Percentiles rank a stretch among this genome's conserved stretches.
phyloP scores from a whole-genome alignment of 140 eudicot species.

The Erigeron philadelphicus region DNA sequence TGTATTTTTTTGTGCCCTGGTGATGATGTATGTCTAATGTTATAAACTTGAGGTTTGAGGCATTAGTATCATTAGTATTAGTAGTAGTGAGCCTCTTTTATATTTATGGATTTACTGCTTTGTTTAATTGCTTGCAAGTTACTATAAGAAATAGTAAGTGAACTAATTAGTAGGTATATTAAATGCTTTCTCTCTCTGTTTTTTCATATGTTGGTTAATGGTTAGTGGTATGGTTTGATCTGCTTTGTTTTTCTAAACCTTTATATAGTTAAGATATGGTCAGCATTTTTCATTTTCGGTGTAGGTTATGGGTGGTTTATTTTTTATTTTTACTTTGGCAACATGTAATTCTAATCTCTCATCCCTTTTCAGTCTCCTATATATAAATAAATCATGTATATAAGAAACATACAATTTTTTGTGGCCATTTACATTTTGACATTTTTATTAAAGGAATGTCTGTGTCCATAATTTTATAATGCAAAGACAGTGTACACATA shows the following conservation, averaged over 20 bases:
- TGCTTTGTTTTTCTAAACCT: neutral
- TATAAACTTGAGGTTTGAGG: conserved; percentile 22
- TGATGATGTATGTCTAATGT: conserved; percentile 25
- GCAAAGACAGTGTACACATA: too few relatives aligned
- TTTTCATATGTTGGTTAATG: neutral
- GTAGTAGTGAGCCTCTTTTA: conserved; percentile 6
- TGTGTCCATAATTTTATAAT: too few relatives aligned
- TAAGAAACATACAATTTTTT: too few relatives aligned
- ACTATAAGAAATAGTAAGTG: conserved; percentile 12
- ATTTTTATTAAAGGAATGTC: too few relatives aligned
- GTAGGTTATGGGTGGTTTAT: too few relatives aligned
- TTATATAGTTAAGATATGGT: too few relatives aligned
- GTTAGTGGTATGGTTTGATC: neutral
- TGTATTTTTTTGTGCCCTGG: conserved; percentile 31
- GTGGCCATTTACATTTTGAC: too few relatives aligned
- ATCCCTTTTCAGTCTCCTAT: too few relatives aligned
- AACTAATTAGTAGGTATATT: conserved; percentile 14
- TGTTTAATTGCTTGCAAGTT: conserved; percentile 16
- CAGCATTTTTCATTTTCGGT: too few relatives aligned
- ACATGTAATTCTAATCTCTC: too few relatives aligned
- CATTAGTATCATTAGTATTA: conserved; percentile 16
- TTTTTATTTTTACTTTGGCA: too few relatives aligned
- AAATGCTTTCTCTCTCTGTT: neutral
- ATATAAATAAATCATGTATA: too few relatives aligned
- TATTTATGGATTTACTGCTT: conserved; percentile 11